A percentile compares a stretch with the other conserved stretches of the same genome.
Evolutionary conservation across 495 filamentous ascomycete genomes (phyloP).

Genomic region (Aspergillus saccharolyticus): DNA sequence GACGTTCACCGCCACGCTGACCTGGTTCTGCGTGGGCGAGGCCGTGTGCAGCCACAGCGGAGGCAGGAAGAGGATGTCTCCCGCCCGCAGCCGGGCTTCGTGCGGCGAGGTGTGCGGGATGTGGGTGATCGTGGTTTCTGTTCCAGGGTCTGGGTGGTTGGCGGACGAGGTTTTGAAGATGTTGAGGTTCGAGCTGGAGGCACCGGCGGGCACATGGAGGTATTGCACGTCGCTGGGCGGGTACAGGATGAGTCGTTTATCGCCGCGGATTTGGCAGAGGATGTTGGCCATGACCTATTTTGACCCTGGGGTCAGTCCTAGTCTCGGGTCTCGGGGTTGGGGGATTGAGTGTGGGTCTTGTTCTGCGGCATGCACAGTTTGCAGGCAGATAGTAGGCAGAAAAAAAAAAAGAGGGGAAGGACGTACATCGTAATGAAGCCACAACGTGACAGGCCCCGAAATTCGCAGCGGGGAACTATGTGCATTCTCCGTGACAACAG

Average conservation of each 20-base stretch:
- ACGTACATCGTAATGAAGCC: slow-evolving; percentile 85
- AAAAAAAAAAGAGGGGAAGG: no score
- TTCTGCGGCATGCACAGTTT: no score
- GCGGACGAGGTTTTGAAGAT: slow-evolving; percentile 57
- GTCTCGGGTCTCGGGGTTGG: background rate
- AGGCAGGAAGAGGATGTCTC: slow-evolving; percentile 77
- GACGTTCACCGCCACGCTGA: slow-evolving; percentile 75
- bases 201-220: slow-evolving; percentile 66
- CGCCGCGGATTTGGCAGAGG: slow-evolving; percentile 71
- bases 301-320: slow-evolving; percentile 19
- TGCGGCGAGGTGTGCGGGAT: slow-evolving; percentile 58
- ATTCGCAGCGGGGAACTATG: slow-evolving; percentile 79
- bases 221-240: slow-evolving; percentile 68
- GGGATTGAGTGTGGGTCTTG: background rate
- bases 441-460: slow-evolving; percentile 79
- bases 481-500: slow-evolving; percentile 51
- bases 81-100: slow-evolving; percentile 58
- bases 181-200: slow-evolving; percentile 72
- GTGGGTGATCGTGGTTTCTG: slow-evolving; percentile 24
- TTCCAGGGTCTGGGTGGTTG: no score
- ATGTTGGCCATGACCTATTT: slow-evolving; percentile 76
- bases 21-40: slow-evolving; percentile 47
- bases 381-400: no score
- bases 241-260: slow-evolving; percentile 69
- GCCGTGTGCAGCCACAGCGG: slow-evolving; percentile 83